Percentiles rank a stretch among this genome's conserved stretches.
Evolutionary conservation across 257 asterid species (phyloP).

Genomic region (Nicotiana knightiana): DNA sequence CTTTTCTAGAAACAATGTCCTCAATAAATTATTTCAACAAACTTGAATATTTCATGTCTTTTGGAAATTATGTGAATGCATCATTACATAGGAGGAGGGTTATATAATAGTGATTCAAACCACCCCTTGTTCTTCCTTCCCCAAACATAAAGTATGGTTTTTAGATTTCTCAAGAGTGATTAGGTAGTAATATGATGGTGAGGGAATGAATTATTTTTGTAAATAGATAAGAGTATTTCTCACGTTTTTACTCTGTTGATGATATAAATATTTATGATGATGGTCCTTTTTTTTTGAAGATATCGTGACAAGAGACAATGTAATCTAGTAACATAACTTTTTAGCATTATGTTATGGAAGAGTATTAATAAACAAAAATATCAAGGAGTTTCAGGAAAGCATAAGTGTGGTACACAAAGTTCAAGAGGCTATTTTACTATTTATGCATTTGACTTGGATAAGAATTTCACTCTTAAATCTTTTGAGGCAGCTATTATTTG

Average conservation of each 20-base stretch:
- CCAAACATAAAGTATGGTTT: too few relatives aligned
- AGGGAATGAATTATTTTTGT: not conserved
- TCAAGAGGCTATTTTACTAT: too few relatives aligned
- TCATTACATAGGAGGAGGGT: not conserved
- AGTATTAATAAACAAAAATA: too few relatives aligned
- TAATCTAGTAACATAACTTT: not conserved
- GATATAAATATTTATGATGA: too few relatives aligned
- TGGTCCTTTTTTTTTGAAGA: not conserved
- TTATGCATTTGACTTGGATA: too few relatives aligned
- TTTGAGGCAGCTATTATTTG: too few relatives aligned
- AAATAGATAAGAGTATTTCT: not conserved
- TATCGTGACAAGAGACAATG: too few relatives aligned
- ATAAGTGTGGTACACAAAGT: too few relatives aligned
- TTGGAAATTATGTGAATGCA: not conserved
- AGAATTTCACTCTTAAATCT: too few relatives aligned
- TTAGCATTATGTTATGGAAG: too few relatives aligned
- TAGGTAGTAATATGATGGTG: not conserved
- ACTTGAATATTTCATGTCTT: constrained; percentile 28
- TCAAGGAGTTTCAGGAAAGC: too few relatives aligned
- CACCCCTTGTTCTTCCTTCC: not conserved
- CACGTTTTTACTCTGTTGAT: not conserved
- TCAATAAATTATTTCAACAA: constrained; percentile 62
- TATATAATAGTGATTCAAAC: not conserved
- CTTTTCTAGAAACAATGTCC: constrained; percentile 61
- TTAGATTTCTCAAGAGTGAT: not conserved